phyloP scores from a whole-genome alignment of 179 eudicot genomes.

The Nepenthes alata region DNA sequence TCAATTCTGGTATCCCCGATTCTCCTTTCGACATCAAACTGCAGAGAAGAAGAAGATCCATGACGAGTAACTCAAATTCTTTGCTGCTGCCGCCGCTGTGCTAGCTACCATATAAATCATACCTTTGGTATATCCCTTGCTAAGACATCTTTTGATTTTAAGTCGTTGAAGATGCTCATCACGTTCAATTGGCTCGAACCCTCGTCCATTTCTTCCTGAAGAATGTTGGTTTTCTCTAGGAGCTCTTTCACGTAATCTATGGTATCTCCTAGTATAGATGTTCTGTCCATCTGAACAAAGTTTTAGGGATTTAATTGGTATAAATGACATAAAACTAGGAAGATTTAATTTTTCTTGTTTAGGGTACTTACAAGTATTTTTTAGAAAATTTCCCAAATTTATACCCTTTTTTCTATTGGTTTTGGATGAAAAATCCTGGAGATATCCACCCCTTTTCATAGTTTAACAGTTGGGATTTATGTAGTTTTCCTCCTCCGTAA shows the following conservation, averaged over 20 bases:
- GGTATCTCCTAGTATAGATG: constrained; percentile 84
- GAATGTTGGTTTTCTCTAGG: constrained; percentile 41
- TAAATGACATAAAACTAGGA: too few relatives aligned
- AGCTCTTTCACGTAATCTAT: constrained; percentile 90
- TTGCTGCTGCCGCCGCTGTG: not conserved
- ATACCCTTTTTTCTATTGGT: not conserved
- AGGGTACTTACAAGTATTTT: too few relatives aligned
- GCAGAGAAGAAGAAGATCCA: constrained; percentile 2
- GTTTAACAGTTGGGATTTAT: too few relatives aligned
- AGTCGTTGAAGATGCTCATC: constrained; percentile 46
- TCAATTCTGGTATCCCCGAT: constrained; percentile 49
- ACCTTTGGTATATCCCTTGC: constrained; percentile 79
- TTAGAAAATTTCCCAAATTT: too few relatives aligned
- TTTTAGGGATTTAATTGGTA: too few relatives aligned
- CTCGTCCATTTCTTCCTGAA: constrained; percentile 50
- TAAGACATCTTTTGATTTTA: constrained; percentile 41
- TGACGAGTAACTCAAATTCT: not conserved
- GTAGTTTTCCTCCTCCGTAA: not conserved
- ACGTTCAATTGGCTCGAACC: constrained; percentile 25
- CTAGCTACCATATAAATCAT: not conserved
- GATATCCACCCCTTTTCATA: not conserved
- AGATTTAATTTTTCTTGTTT: too few relatives aligned
- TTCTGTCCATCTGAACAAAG: constrained; percentile 69
- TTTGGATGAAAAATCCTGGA: not conserved
- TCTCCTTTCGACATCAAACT: constrained; percentile 82